Conservation (phyloP, 306 rosid genomes). For the Medicago arabica region DNA sequence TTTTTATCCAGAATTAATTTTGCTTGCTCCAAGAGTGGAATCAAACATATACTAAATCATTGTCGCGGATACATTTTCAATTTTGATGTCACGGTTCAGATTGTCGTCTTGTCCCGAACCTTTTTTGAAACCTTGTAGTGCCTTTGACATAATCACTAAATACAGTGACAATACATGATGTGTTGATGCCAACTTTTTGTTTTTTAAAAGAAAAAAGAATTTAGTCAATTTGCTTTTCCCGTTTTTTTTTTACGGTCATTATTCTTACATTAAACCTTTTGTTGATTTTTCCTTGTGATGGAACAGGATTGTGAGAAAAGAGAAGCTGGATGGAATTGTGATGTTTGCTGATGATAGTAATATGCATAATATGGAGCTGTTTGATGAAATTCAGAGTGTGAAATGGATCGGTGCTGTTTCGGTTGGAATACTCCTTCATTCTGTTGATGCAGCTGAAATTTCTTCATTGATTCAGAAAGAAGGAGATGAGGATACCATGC, state of each 20-base stretch:
- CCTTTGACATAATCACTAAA: neutral
- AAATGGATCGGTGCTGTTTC: slow-evolving; percentile 94
- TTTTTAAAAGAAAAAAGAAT: neutral
- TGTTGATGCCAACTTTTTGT: neutral
- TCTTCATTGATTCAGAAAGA: slow-evolving; percentile 43
- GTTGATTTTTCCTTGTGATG: slow-evolving; percentile 46
- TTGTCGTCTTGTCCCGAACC: neutral
- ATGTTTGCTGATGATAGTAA: slow-evolving; percentile 98
- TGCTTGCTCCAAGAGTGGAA: no score
- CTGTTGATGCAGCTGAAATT: slow-evolving; percentile 48
- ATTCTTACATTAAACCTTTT: slow-evolving; percentile 36
- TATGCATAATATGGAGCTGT: slow-evolving; percentile 95
- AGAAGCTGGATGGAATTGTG: slow-evolving; percentile 88
- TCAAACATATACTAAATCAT: neutral
- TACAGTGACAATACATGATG: slow-evolving; percentile 24
- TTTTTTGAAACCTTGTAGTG: slow-evolving; percentile 3
- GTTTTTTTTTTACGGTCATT: neutral
- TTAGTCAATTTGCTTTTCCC: neutral
- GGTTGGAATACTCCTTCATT: slow-evolving; percentile 85
- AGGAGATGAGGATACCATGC: slow-evolving; percentile 56
- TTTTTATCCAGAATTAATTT: no score
- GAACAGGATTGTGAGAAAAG: slow-evolving; percentile 79
- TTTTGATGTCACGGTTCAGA: neutral
- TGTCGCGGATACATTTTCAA: neutral
- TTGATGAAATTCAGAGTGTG: slow-evolving; percentile 87